phyloP scores from a whole-genome alignment of 2,329 filamentous ascomycete species.

The Aspergillus sp. region DNA sequence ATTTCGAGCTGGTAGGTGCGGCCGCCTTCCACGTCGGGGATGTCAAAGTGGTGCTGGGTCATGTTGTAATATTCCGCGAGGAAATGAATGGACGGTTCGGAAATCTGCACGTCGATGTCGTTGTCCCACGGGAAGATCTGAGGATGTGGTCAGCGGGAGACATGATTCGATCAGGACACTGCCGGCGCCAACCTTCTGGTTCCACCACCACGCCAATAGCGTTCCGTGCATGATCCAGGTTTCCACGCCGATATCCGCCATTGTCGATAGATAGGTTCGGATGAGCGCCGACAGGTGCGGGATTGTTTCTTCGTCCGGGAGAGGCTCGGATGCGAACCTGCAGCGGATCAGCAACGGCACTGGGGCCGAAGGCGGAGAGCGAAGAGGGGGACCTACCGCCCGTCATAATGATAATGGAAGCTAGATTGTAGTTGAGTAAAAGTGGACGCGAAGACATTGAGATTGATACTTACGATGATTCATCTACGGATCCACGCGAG shows the following conservation, averaged over 20 bases:
- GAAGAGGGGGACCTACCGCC: slow-evolving; percentile 33
- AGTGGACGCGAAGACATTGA: not conserved
- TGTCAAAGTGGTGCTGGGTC: slow-evolving; percentile 54
- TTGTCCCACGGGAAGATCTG: slow-evolving; percentile 62
- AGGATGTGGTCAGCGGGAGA: not conserved
- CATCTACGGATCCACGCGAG: slow-evolving; percentile 31
- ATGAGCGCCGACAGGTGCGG: slow-evolving; percentile 52
- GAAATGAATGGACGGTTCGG: slow-evolving; percentile 54
- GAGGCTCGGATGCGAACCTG: slow-evolving; percentile 48
- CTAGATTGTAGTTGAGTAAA: slow-evolving; percentile 21
- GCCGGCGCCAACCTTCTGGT: slow-evolving; percentile 43
- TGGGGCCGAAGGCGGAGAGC: no score
- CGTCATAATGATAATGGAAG: slow-evolving; percentile 58
- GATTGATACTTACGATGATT: slow-evolving; percentile 41
- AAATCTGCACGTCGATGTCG: slow-evolving; percentile 60
- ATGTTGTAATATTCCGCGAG: slow-evolving; percentile 62
- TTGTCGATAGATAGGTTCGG: slow-evolving; percentile 56
- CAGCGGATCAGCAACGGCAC: slow-evolving; percentile 12
- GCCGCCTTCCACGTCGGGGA: slow-evolving; percentile 34
- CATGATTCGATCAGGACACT: not conserved
- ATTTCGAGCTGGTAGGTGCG: slow-evolving; percentile 58
- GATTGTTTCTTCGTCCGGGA: slow-evolving; percentile 49
- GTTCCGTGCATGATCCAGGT: slow-evolving; percentile 66
- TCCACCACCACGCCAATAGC: slow-evolving; percentile 64
- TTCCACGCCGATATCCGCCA: slow-evolving; percentile 56